phyloP scores from a whole-genome alignment of 352 stramenopile species.

The Phytophthora palmivora region DNA sequence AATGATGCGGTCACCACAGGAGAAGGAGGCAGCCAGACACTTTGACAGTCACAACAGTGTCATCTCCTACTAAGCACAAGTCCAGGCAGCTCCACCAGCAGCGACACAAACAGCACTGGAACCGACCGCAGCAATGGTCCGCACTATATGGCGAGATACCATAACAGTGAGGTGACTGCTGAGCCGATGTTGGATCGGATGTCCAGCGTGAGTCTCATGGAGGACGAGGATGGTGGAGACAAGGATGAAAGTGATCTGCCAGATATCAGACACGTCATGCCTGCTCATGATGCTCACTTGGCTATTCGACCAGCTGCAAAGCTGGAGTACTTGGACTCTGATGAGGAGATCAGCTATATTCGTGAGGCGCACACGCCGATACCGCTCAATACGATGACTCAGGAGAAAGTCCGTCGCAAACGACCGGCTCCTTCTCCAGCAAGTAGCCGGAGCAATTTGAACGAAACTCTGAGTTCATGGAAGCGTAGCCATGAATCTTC shows the following conservation, averaged over 20 bases:
- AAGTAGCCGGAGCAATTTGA: conserved; percentile 27
- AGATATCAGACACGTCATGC: conserved; percentile 2
- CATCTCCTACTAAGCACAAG: conserved; percentile 41
- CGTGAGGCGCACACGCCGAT: conserved; percentile 35
- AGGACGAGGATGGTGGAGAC: conserved; percentile 13
- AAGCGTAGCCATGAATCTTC: conserved; percentile 37
- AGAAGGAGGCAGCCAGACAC: conserved; percentile 26
- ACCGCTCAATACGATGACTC: conserved; percentile 56
- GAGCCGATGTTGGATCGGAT: conserved; percentile 47
- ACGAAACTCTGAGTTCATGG: conserved; percentile 42
- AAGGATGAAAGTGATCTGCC: conserved; percentile 10
- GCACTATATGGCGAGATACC: conserved; percentile 8
- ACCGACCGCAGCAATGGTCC: conserved; percentile 37
- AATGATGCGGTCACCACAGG: conserved; percentile 15
- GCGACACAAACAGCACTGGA: conserved; percentile 42
- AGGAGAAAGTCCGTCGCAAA: conserved; percentile 52
- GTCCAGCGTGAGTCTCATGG: conserved; percentile 60
- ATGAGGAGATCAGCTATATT: conserved; percentile 38
- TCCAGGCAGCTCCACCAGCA: conserved; percentile 29
- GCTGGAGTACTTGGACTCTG: conserved; percentile 28
- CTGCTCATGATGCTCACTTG: conserved; percentile 25
- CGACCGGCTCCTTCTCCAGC: conserved; percentile 49
- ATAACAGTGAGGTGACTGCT: conserved; percentile 19
- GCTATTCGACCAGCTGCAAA: conserved; percentile 12
- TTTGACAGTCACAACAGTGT: conserved; percentile 39